Base-by-base conservation (phyloP, 208 protist genomes). In the Paratrypanosoma confusum region DNA sequence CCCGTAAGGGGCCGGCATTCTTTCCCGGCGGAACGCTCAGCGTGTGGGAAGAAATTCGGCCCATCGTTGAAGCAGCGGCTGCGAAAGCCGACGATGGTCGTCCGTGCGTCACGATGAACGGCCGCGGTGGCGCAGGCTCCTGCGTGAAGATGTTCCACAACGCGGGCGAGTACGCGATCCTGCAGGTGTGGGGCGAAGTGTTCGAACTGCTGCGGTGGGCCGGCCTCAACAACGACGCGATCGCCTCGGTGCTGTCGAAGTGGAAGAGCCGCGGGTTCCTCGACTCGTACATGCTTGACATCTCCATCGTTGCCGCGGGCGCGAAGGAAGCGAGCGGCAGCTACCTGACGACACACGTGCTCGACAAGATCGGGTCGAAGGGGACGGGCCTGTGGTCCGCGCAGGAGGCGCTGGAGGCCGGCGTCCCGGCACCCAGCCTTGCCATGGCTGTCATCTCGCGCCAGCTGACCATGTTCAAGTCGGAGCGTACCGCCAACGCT, bases 91-190 rank as follows among this genome's bases (percentile, higher is more conserved):
- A 93, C 40, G 86, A 93, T 46, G 75, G 74, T 26, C 89, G 87
- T 31, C 93, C 90, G 24, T 97, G 91, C 49, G 80, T 91, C 28
- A 96, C 82, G 33, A 94, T 91, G 64, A 95, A 98, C 55, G 97
- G 97, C 43, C 44, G 71, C 28, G 93, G 90, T 39, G 97, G 97
- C 18, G 93, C 97, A 24, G 97, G 97, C 18, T 91, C 98, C 41
- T 99, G 96, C 58, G 97, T 99, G 23, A 99, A 99, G 74, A 97
- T 97, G 95, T 96, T 98, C 32, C 97, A 99, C 84, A 99, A 99
- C 68, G 96, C 96, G 35, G 98, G 98, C 35, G 97, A 99, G 73
- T 99, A 99, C 77, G 97, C 95, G 38, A 96, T 98, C 59, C 97
- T 99, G 81, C 96, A 99, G 76, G 75, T 90, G 22, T 88, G 78